Percentiles rank a stretch among this genome's conserved stretches.
These are phyloP conservation scores for Manihot esculenta DNA, from an alignment of 441 rosid species.

Conservation along the genomic window DNA sequence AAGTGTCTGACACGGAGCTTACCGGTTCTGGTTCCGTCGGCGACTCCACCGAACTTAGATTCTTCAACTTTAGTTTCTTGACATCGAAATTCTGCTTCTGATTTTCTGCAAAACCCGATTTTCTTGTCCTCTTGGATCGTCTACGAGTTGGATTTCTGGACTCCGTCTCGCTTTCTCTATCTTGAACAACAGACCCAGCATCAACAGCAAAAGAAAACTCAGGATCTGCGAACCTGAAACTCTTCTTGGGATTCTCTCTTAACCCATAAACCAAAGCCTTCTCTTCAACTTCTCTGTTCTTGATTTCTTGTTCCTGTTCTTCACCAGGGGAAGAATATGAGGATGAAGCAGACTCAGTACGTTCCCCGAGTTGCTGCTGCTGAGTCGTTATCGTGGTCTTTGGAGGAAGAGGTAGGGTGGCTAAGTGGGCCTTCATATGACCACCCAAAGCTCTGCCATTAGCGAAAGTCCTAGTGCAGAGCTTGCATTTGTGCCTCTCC, in stretches of 20 bases:
- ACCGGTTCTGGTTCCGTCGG: slow-evolving; percentile 53
- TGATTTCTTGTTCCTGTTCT: slow-evolving; percentile 26
- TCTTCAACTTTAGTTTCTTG: slow-evolving; percentile 35
- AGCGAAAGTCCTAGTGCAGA: slow-evolving; percentile 66
- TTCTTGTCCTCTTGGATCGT: slow-evolving; percentile 52
- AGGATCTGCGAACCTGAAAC: slow-evolving; percentile 69
- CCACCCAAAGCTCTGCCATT: slow-evolving; percentile 93
- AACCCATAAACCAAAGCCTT: slow-evolving; percentile 49
- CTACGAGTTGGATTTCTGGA: slow-evolving; percentile 52
- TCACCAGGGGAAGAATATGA: slow-evolving; percentile 53
- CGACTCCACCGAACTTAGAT: slow-evolving; percentile 32
- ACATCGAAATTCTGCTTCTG: slow-evolving; percentile 28
- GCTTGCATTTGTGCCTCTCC: slow-evolving; percentile 89
- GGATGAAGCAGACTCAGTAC: slow-evolving; percentile 42
- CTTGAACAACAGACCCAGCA: slow-evolving; percentile 49
- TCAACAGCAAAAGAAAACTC: slow-evolving; percentile 52
- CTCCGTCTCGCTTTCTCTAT: slow-evolving; percentile 81
- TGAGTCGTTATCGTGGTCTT: slow-evolving; percentile 7
- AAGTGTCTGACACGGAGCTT: slow-evolving; percentile 65
- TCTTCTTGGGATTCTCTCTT: slow-evolving; percentile 80
- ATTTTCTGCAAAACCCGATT: slow-evolving; percentile 29
- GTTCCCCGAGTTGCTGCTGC: slow-evolving; percentile 34
- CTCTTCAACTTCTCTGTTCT: slow-evolving; percentile 32
- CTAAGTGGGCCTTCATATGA: slow-evolving; percentile 91
- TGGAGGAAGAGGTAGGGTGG: slow-evolving; percentile 32